These are phyloP conservation scores for Alternaria sp. DNA, from an alignment of 2,329 filamentous ascomycete species.

Conservation along the genomic window DNA sequence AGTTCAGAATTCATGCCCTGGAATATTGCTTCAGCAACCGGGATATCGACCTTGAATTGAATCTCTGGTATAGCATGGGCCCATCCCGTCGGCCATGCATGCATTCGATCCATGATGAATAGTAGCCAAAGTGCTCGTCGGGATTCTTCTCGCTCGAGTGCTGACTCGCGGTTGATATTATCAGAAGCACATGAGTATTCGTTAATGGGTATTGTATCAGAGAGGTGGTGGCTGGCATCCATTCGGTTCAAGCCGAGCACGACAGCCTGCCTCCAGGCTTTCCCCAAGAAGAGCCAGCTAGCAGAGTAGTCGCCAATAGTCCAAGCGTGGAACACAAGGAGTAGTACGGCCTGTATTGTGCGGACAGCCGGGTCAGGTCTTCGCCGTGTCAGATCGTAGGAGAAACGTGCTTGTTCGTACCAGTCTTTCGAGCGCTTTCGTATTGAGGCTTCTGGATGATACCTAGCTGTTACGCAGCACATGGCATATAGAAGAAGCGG, in stretches of 20 bases:
- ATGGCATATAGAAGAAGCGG: constrained; percentile 36
- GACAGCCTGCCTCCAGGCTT: constrained; percentile 42
- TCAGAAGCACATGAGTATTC: neutral
- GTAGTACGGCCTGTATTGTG: constrained; percentile 33
- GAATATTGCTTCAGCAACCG: constrained; percentile 29
- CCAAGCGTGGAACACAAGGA: constrained; percentile 30
- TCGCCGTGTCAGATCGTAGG: constrained; percentile 32
- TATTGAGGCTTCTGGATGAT: constrained; percentile 30
- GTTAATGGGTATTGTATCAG: neutral
- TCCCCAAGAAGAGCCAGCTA: constrained; percentile 39
- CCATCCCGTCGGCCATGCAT: constrained; percentile 33
- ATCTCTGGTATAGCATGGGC: constrained; percentile 35
- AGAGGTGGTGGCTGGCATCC: constrained; percentile 21
- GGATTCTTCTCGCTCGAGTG: constrained; percentile 35
- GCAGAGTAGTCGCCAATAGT: constrained; percentile 37
- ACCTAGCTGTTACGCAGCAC: constrained; percentile 29
- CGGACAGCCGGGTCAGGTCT: constrained; percentile 27
- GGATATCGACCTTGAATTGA: constrained; percentile 42
- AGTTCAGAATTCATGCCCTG: constrained; percentile 22
- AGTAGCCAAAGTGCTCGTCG: constrained; percentile 41
- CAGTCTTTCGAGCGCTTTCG: constrained; percentile 27
- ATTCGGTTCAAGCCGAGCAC: constrained; percentile 37
- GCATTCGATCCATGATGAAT: constrained; percentile 37
- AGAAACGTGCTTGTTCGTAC: constrained; percentile 39
- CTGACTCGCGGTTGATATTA: constrained; percentile 5